phyloP scores from a whole-genome alignment of 345 rosid species.

The Brassica incana region DNA sequence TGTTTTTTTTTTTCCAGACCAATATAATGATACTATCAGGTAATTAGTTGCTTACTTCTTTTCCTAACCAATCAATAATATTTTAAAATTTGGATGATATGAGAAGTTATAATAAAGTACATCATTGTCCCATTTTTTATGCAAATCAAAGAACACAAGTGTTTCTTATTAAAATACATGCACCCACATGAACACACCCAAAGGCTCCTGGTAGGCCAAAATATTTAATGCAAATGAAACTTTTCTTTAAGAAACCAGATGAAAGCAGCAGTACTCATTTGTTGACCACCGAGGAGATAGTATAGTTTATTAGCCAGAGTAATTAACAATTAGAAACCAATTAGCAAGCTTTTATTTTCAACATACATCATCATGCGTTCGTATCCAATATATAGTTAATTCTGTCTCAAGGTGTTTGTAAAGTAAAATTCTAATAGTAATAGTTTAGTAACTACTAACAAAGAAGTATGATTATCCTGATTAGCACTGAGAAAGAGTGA shows the following conservation, averaged over 20 bases:
- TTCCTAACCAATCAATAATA: not conserved
- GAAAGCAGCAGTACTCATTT: conserved; percentile 20
- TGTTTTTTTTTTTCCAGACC: not conserved
- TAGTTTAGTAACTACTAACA: not conserved
- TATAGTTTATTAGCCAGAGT: conserved; percentile 7
- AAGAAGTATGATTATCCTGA: conserved; percentile 12
- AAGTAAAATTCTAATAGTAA: not conserved
- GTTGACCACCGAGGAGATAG: conserved; percentile 9
- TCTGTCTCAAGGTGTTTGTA: not conserved
- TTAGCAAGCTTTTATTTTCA: not conserved
- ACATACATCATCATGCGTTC: not conserved
- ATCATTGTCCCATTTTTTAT: not conserved
- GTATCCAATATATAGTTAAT: not conserved
- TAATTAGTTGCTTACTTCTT: not conserved
- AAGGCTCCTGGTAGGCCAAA: conserved; percentile 29
- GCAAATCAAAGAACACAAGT: conserved; percentile 17
- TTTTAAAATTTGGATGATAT: conserved; percentile 3
- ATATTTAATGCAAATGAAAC: not conserved
- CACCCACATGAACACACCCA: conserved; percentile 26
- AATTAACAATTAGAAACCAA: conserved; percentile 9
- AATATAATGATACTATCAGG: not conserved
- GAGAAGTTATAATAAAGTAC: not conserved
- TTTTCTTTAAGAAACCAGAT: not conserved
- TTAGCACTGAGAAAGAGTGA: conserved; percentile 21
- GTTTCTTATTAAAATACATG: conserved; percentile 24